Evolutionary conservation across 2,329 filamentous ascomycete genomes (phyloP), one percentile per base, ranked within the genome.

Genomic region (Penicillium sp.): DNA sequence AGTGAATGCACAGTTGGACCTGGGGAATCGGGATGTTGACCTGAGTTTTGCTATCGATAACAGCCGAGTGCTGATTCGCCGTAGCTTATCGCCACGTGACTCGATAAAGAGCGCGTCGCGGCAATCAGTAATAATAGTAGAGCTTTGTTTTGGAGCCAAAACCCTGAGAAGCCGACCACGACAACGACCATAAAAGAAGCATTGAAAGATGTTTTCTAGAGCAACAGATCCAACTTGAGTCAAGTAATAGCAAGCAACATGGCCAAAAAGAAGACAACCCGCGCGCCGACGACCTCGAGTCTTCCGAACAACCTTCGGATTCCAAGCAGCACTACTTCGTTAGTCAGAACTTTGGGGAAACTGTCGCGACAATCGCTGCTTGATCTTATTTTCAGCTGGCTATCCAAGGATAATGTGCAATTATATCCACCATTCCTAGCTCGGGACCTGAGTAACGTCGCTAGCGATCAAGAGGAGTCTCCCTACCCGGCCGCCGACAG

Each of bases 321-420:
- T 66, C 81, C 85, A 57, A 78, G 87, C 8, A 77, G 82, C 58
- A 88, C 87, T 66, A 77, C 82, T 47, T 78, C 84, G 28, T 81
- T 91, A 49, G 70, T 81, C 61, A 90, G 88, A 70, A 79, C 82
- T 42, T 79, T 96, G 49, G 81, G 78, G 59, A 86, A 86, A 55
- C 80, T 95, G 18, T 88, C 89, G 1, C 85, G 90, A 51, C 77
- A 85, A 47, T 85, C 88, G 0, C 81, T 96, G 21, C 74, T 94
- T 24, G 83, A 85, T 0, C 80, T 96, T 8, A 88, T 83, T 0
- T 79, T 91, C 21, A 82, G 88, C 74, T 96, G 91, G 91, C 83
- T 95, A 3, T 83, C 87, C 57, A 83, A 87, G 49, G 77, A 80
- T 61, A 86, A 88, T 61, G 77, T 84, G 42, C 72, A 80, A 4